phyloP scores from a whole-genome alignment of 2,329 filamentous ascomycete species.

The Pseudocercospora vitis region DNA sequence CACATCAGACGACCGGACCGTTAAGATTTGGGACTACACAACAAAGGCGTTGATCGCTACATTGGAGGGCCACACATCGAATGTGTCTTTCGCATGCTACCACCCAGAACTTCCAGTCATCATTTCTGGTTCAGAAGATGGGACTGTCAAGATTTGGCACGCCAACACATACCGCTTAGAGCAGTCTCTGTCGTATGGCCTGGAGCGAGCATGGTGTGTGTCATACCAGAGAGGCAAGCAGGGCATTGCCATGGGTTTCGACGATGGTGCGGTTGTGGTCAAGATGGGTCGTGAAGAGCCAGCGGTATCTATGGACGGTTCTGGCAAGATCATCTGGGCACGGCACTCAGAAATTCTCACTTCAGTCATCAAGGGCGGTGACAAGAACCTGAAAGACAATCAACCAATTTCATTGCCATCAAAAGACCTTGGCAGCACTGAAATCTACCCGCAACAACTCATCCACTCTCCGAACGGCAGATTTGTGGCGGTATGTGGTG shows the following conservation, averaged over 20 bases:
- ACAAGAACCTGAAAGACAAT: conserved; percentile 82
- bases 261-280: conserved; percentile 95
- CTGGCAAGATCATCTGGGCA: conserved; percentile 95
- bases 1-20: conserved; percentile 91
- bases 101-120: conserved; percentile 96
- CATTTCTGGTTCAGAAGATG: conserved; percentile 96
- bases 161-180: conserved; percentile 96
- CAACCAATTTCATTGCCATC: conserved; percentile 80
- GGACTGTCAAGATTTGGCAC: conserved; percentile 97
- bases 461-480: conserved; percentile 94
- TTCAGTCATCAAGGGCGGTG: conserved; percentile 89
- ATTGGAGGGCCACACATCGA: conserved; percentile 93
- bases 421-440: conserved; percentile 93
- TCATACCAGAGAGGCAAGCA: conserved; percentile 93
- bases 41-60: conserved; percentile 96
- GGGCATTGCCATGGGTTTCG: conserved; percentile 91
- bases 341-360: conserved; percentile 93
- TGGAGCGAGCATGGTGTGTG: conserved; percentile 97
- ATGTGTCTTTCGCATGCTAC: conserved; percentile 97
- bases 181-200: conserved; percentile 91
- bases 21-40: conserved; percentile 99
- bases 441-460: conserved; percentile 93
- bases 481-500: conserved; percentile 86
- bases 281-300: conserved; percentile 98
- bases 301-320: conserved; percentile 94